These are phyloP conservation scores for Sordaria brevicollis DNA, from an alignment of 495 filamentous ascomycete species.

Conservation along the genomic window DNA sequence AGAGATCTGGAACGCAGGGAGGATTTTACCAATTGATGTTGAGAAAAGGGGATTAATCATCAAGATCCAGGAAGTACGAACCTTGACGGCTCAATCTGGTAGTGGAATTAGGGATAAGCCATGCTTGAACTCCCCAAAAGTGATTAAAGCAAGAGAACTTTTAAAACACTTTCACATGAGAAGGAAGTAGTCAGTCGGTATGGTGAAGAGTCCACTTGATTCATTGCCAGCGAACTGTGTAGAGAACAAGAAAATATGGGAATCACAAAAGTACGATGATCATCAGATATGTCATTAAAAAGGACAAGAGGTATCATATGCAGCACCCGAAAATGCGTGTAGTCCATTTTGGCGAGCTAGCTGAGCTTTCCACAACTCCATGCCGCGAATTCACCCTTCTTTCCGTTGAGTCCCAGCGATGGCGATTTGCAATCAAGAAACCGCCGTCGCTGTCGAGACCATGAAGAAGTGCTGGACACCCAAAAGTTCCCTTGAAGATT, in stretches of 20 bases:
- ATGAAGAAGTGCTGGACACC: neutral
- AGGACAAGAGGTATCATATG: neutral
- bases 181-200: neutral
- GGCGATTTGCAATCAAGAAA: neutral
- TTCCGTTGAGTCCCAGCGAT: neutral
- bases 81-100: neutral
- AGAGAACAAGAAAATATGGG: neutral
- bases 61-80: too few relatives aligned
- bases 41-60: too few relatives aligned
- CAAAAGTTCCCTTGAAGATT: neutral
- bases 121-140: neutral
- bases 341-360: neutral
- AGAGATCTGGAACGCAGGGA: too few relatives aligned
- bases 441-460: neutral
- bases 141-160: neutral
- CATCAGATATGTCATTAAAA: neutral
- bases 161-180: neutral
- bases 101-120: neutral
- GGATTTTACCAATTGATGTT: too few relatives aligned
- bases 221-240: neutral
- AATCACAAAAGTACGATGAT: neutral
- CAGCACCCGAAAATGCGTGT: neutral
- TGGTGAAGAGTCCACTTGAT: neutral
- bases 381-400: neutral
- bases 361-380: neutral